Evolutionary conservation across 2,329 filamentous ascomycete genomes (phyloP).

Genomic region (Cyphellophora attinorum): DNA sequence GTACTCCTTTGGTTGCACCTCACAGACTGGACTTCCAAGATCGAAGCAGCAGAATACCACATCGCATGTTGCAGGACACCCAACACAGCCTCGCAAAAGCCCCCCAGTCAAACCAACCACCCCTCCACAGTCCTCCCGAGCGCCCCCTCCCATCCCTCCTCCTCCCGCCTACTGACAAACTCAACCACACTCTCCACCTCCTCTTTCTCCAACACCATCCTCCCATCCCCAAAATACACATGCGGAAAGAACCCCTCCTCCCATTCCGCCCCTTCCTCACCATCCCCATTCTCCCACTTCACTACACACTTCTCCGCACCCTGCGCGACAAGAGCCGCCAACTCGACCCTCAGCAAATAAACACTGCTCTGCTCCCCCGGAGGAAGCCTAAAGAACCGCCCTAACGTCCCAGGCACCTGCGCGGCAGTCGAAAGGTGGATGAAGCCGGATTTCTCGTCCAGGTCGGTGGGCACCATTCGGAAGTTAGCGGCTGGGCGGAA

Average conservation of each 20-base stretch:
- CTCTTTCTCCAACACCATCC: constrained; percentile 2
- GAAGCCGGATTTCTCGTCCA: constrained; percentile 27
- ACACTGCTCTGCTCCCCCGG: constrained; percentile 18
- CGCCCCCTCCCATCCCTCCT: constrained; percentile 1
- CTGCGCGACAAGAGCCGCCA: constrained; percentile 9
- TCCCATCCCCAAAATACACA: constrained; percentile 3
- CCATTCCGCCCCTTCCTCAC: constrained; percentile 25
- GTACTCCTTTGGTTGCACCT: too few species aligned
- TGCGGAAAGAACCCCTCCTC: constrained; percentile 29
- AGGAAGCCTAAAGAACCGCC: constrained; percentile 27
- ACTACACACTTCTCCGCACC: constrained; percentile 24
- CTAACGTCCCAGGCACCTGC: constrained; percentile 29
- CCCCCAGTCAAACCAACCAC: constrained; percentile 1
- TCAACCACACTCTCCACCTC: constrained; percentile 2
- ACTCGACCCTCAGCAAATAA: constrained; percentile 26
- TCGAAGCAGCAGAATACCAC: too few species aligned
- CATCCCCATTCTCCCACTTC: constrained; percentile 29
- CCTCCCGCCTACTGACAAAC: background rate
- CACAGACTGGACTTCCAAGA: too few species aligned
- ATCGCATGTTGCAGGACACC: too few species aligned
- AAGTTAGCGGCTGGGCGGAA: constrained; percentile 22
- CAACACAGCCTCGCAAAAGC: too few species aligned
- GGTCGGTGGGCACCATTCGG: constrained; percentile 24
- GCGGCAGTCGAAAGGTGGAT: constrained; percentile 29
- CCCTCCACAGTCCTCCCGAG: constrained; percentile 1